These are phyloP conservation scores for Nicotiana obtusifolia DNA, from an alignment of 257 asterid genomes.

Conservation along the genomic window DNA sequence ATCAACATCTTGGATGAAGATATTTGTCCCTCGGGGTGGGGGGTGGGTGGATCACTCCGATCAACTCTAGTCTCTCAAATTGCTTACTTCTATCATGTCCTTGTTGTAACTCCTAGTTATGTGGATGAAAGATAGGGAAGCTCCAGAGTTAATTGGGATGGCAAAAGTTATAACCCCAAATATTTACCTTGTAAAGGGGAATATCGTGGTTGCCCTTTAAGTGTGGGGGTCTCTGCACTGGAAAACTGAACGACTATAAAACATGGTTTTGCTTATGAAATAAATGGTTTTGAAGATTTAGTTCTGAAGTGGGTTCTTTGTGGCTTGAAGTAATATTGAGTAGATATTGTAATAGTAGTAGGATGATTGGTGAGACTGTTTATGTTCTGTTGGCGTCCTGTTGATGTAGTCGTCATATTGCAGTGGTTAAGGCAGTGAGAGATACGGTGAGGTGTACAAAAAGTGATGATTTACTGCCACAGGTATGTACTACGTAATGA, in stretches of 20 bases:
- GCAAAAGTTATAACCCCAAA: not conserved
- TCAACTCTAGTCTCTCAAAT: not conserved
- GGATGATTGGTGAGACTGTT: not conserved
- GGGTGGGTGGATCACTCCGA: not conserved
- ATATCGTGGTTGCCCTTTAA: not conserved
- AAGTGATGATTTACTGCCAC: not conserved
- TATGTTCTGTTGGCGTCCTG: not conserved
- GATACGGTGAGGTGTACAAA: not conserved
- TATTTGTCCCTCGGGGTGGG: not conserved
- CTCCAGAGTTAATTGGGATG: not conserved
- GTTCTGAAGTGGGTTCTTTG: not conserved
- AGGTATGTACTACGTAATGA: not conserved
- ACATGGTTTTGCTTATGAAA: not conserved
- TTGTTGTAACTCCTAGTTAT: not conserved
- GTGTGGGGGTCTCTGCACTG: not conserved
- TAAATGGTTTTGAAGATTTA: not conserved
- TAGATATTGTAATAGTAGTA: not conserved
- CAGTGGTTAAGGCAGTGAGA: not conserved
- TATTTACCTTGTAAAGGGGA: slow-evolving; percentile 1
- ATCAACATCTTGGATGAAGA: not conserved
- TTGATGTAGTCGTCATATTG: not conserved
- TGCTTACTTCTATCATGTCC: not conserved
- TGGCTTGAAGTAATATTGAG: not conserved
- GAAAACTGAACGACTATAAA: not conserved
- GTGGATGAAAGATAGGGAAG: not conserved